Base-by-base conservation (phyloP, 129 eudicot genomes). In the Gnaphalium uliginosum region DNA sequence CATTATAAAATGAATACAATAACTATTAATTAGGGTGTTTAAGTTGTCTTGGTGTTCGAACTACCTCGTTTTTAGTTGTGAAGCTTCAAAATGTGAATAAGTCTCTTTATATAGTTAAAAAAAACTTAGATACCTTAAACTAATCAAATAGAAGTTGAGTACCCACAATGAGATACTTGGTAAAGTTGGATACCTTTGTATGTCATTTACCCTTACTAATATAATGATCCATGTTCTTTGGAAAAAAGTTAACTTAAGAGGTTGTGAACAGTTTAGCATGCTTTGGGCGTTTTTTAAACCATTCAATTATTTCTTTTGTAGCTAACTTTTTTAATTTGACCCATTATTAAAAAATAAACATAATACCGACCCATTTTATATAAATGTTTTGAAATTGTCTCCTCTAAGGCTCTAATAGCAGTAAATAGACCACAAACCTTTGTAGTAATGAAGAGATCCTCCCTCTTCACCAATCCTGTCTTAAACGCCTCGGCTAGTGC, bases 361-460 rank as follows among this genome's bases (percentile, higher is more conserved):
- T 63, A 25, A 62, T 13, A 32, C 22, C 1, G 54, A 37, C 39
- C n/a, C 18, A 24, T 61, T 61, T 25, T 21, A 61, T 0, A 59
- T 39, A 58, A 24, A 1, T 59, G 19, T 17, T 25, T 26, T 41
- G 3, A 17, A 74, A 74, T 4, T 37, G 57, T 19, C 19, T 41
- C 30, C 35, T 13, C 2, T 26, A 18, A 33, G 24, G 22, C 35
- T 13, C 2, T 26, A 18, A 33, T 33, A 22, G 13, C 1, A 48
- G 63, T 2, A 50, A 48, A 79, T 26, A 65, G 72, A 41, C 2
- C 14, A 68, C 79, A 37, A 81, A 76, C 97, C 96, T 92, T 92
- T 75, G 97, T 87, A 24, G 97, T 92, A 35, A 92, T 89, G 79
- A 92, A 92, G 60, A 92, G 89, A 73, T 89, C 96, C 75, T 92